Percentiles rank a stretch among this genome's conserved stretches.
Conservation (phyloP, 805 yeast species). For the Ogataea zsoltii region DNA sequence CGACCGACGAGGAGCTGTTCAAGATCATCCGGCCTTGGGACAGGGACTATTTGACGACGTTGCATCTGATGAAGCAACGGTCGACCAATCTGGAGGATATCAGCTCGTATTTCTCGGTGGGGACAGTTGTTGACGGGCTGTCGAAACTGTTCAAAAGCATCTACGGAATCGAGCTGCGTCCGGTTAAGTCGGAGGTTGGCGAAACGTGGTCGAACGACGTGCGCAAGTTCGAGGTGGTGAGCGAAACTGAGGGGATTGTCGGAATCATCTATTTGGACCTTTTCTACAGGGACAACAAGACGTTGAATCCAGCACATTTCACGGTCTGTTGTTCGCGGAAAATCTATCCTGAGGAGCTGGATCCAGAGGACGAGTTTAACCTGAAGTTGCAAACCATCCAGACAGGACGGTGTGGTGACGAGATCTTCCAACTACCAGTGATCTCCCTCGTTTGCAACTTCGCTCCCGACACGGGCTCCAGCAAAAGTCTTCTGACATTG, state of each 20-base stretch:
- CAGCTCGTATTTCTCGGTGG: constrained; percentile 77
- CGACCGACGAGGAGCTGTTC: constrained; percentile 42
- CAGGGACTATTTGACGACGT: constrained; percentile 58
- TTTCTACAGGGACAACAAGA: constrained; percentile 73
- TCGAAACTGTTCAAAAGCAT: constrained; percentile 66
- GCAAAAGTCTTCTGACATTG: constrained; percentile 60
- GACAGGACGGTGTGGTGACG: constrained; percentile 42
- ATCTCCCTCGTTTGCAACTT: constrained; percentile 89
- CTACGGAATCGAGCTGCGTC: constrained; percentile 76
- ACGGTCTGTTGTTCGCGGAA: constrained; percentile 93
- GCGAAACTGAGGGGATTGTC: constrained; percentile 59
- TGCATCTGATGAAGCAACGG: constrained; percentile 34
- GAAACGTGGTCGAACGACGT: constrained; percentile 92
- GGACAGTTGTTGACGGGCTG: constrained; percentile 82
- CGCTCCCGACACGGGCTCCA: constrained; percentile 36
- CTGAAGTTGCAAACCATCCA: constrained; percentile 34
- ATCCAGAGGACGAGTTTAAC: constrained; percentile 39
- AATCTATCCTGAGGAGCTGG: constrained; percentile 56
- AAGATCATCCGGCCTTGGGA: constrained; percentile 83
- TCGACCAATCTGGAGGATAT: constrained; percentile 47
- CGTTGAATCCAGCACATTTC: constrained; percentile 90
- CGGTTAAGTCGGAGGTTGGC: constrained; percentile 60
- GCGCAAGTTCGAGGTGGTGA: constrained; percentile 73
- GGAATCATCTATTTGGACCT: constrained; percentile 90
- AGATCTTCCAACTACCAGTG: constrained; percentile 78